These are phyloP conservation scores for Phytophthora lateralis DNA, from an alignment of 352 stramenopile genomes.

Conservation along the genomic window DNA sequence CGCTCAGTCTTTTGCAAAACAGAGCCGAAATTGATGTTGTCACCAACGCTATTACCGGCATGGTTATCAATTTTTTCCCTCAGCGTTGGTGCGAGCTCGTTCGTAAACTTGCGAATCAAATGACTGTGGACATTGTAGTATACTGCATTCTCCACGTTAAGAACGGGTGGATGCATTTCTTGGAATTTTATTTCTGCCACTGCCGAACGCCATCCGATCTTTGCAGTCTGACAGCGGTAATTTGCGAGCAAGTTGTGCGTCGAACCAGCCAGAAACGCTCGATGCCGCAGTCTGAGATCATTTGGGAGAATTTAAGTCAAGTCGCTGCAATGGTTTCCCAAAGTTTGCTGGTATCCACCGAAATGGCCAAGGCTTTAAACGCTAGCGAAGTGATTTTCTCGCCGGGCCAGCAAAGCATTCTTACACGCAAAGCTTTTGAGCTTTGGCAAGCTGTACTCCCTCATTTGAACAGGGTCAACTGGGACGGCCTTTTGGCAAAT, in stretches of 20 bases:
- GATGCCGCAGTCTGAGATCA: conserved; percentile 36
- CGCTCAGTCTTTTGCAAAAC: conserved; percentile 62
- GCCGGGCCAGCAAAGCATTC: conserved; percentile 37
- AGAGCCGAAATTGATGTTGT: conserved; percentile 42
- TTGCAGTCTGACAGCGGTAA: conserved; percentile 41
- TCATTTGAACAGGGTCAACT: conserved; percentile 64
- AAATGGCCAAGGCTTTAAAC: conserved; percentile 19
- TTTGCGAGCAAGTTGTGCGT: conserved; percentile 50
- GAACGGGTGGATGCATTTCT: conserved; percentile 83
- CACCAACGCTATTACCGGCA: conserved; percentile 54
- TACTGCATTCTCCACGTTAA: conserved; percentile 76
- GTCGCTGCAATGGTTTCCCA: conserved; percentile 65
- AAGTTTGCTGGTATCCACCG: conserved; percentile 31
- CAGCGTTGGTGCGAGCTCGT: conserved; percentile 51
- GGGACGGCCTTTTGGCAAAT: conserved; percentile 53
- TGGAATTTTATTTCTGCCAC: conserved; percentile 81
- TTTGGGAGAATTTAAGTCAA: conserved; percentile 86
- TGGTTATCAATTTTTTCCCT: conserved; percentile 58
- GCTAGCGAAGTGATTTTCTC: conserved; percentile 42
- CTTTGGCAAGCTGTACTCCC: conserved; percentile 67
- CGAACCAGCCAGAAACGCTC: conserved; percentile 31
- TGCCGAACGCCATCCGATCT: conserved; percentile 48
- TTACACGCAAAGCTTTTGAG: conserved; percentile 60
- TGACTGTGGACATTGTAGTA: conserved; percentile 70
- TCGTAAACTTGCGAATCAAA: conserved; percentile 52